Evolutionary conservation across 139 green algal genomes (phyloP).

Genomic region (Chlamydomonas applanata): DNA sequence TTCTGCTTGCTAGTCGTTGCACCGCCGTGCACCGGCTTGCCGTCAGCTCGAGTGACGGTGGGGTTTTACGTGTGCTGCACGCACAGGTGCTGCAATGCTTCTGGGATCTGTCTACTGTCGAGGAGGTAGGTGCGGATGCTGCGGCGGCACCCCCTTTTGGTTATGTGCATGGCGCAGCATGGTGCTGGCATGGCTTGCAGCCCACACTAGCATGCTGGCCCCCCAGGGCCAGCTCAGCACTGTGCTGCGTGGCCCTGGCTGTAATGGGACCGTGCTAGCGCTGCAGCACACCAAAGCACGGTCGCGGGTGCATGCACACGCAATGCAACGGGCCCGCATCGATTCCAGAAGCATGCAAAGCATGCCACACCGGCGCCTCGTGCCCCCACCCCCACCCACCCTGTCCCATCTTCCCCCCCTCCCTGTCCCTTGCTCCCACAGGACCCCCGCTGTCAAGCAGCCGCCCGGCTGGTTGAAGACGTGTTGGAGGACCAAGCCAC

Average conservation of each 20-base stretch:
- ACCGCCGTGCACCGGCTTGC: too few species aligned
- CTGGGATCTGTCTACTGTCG: constrained; percentile 3
- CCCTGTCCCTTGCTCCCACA: not conserved
- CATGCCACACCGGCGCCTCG: not conserved
- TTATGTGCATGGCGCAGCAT: too few species aligned
- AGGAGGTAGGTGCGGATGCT: not conserved
- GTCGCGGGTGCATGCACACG: too few species aligned
- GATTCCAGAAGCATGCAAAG: too few species aligned
- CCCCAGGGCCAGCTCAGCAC: too few species aligned
- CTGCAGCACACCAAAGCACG: too few species aligned
- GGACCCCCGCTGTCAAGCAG: constrained; percentile 33
- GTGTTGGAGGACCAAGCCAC: constrained; percentile 40
- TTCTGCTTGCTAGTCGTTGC: too few species aligned
- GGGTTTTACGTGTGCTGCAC: not conserved
- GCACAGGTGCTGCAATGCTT: constrained; percentile 10
- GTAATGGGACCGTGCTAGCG: too few species aligned
- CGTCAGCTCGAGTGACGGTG: too few species aligned
- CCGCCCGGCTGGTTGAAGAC: constrained; percentile 27
- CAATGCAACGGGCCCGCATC: too few species aligned
- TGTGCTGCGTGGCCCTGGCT: too few species aligned
- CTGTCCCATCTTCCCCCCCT: not conserved
- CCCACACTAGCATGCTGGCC: too few species aligned
- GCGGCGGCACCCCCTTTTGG: not conserved
- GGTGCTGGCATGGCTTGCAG: not conserved
- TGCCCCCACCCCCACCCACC: not conserved